These are phyloP conservation scores for Monosporascus sp. DNA, from an alignment of 2,329 filamentous ascomycete genomes.

Conservation along the genomic window DNA sequence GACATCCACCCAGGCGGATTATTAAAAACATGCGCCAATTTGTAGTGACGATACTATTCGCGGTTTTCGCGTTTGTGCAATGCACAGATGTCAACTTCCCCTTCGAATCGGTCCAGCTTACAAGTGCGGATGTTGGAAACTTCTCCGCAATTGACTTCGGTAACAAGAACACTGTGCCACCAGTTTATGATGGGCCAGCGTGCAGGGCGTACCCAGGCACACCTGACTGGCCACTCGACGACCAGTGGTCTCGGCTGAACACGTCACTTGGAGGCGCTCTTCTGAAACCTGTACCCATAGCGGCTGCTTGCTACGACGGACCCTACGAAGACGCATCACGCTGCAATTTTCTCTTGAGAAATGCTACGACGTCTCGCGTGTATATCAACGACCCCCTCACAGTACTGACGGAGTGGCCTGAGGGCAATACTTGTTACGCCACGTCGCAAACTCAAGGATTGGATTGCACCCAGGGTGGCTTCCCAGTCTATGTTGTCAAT, in stretches of 20 bases:
- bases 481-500: slow-evolving; percentile 34
- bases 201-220: slow-evolving; percentile 27
- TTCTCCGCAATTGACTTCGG: slow-evolving; percentile 26
- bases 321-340: slow-evolving; percentile 18
- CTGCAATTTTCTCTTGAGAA: slow-evolving; percentile 25
- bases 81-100: slow-evolving; percentile 14
- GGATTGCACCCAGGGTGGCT: slow-evolving; percentile 32
- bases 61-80: slow-evolving; percentile 3
- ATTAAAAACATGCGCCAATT: slow-evolving; percentile 9
- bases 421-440: slow-evolving; percentile 31
- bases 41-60: slow-evolving; percentile 1
- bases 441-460: slow-evolving; percentile 11
- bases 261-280: slow-evolving; percentile 24
- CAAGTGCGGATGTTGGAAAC: slow-evolving; percentile 24
- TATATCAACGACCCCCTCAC: slow-evolving; percentile 28
- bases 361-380: slow-evolving; percentile 24
- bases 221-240: slow-evolving; percentile 23
- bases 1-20: neutral
- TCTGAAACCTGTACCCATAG: slow-evolving; percentile 26
- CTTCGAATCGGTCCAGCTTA: slow-evolving; percentile 22
- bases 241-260: slow-evolving; percentile 26
- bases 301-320: slow-evolving; percentile 27
- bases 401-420: slow-evolving; percentile 27
- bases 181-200: slow-evolving; percentile 16
- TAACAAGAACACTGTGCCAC: slow-evolving; percentile 14